These are phyloP conservation scores for Quercus lobata DNA, from an alignment of 331 rosid species.

Conservation along the genomic window DNA sequence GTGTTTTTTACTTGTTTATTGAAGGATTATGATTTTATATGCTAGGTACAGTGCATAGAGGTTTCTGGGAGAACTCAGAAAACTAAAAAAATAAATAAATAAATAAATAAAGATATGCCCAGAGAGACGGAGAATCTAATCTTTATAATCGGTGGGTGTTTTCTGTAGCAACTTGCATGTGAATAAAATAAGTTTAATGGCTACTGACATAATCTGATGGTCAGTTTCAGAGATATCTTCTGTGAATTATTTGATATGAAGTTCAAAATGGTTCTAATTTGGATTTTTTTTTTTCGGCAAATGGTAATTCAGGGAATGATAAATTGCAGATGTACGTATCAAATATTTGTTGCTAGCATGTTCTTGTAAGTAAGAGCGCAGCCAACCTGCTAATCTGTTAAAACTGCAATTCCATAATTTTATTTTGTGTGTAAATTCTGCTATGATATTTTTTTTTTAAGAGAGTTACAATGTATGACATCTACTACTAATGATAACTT, in stretches of 20 bases:
- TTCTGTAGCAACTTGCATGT: neutral
- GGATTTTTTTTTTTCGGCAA: too few relatives aligned
- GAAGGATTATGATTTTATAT: neutral
- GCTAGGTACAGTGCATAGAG: neutral
- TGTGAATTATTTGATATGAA: neutral
- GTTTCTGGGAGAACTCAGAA: neutral
- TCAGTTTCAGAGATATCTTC: neutral
- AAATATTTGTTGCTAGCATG: too few relatives aligned
- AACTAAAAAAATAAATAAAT: neutral
- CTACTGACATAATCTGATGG: neutral
- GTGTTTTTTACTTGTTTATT: neutral
- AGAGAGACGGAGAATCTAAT: neutral
- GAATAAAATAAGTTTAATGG: neutral
- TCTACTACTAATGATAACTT: too few relatives aligned
- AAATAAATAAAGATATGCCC: neutral
- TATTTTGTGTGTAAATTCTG: too few relatives aligned
- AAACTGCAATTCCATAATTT: too few relatives aligned
- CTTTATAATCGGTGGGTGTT: neutral
- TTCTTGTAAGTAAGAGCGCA: too few relatives aligned
- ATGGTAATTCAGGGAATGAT: too few relatives aligned
- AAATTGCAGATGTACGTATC: too few relatives aligned
- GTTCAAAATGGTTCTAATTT: too few relatives aligned
- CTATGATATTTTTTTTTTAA: too few relatives aligned
- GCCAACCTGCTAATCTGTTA: too few relatives aligned
- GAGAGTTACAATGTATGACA: rapidly evolving